Conservation (phyloP, 164 flowering plant species). For the Houttuynia cordata region DNA sequence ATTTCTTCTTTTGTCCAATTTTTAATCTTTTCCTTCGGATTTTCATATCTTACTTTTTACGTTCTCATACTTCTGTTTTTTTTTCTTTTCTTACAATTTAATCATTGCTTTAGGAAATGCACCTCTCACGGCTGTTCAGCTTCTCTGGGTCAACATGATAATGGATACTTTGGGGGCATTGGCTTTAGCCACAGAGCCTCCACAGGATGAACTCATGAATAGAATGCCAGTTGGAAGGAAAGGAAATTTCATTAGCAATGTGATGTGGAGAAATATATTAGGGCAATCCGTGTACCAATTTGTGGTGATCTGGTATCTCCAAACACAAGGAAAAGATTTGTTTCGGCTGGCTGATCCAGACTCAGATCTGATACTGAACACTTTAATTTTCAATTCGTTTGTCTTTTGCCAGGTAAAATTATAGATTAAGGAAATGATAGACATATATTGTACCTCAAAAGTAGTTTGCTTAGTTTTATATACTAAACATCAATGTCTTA, state of each 20-base stretch:
- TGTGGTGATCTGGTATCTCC: conserved; percentile 73
- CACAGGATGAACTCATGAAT: conserved; percentile 72
- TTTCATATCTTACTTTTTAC: background rate
- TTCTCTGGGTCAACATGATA: conserved; percentile 97
- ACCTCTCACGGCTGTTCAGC: conserved; percentile 93
- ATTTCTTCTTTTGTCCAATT: background rate
- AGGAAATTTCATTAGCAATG: conserved; percentile 80
- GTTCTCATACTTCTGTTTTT: background rate
- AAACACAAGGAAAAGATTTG: conserved; percentile 47
- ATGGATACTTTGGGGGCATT: conserved; percentile 98
- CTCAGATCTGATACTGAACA: conserved; percentile 60
- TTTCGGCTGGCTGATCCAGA: conserved; percentile 59
- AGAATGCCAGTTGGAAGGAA: conserved; percentile 82
- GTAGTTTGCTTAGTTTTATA: too few relatives aligned
- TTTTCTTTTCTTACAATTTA: conserved; percentile 2
- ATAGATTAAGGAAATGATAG: background rate
- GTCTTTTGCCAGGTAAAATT: conserved; percentile 82
- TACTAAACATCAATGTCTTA: too few relatives aligned
- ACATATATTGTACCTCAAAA: background rate
- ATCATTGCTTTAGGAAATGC: conserved; percentile 47
- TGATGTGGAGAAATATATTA: conserved; percentile 93
- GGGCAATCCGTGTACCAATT: conserved; percentile 87
- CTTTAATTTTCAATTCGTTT: conserved; percentile 78
- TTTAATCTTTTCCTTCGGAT: conserved; percentile 37
- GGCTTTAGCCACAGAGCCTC: conserved; percentile 94